These are phyloP conservation scores for Microbotryomycetes sp. DNA, from an alignment of 1,284 basidiomycete species.

Conservation along the genomic window DNA sequence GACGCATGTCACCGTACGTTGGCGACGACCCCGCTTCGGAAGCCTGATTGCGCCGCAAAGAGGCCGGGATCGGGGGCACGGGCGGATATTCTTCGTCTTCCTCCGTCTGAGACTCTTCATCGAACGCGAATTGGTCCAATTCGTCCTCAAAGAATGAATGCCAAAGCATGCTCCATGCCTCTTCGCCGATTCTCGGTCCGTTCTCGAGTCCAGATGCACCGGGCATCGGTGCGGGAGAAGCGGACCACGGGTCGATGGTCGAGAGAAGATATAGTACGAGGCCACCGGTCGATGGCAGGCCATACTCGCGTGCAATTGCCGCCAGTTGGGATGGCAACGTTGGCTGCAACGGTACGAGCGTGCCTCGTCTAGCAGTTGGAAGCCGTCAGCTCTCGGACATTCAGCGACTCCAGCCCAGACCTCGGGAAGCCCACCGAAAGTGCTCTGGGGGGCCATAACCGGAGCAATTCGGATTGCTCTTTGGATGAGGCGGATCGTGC, in stretches of 20 bases:
- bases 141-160: conserved; percentile 58
- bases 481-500: conserved; percentile 37
- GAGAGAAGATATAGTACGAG: conserved; percentile 64
- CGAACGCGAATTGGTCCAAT: conserved; percentile 24
- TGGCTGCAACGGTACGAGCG: conserved; percentile 34
- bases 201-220: conserved; percentile 44
- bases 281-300: conserved; percentile 67
- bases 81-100: conserved; percentile 41
- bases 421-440: conserved; percentile 29
- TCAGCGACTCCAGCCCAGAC: background rate
- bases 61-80: conserved; percentile 45
- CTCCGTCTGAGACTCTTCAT: conserved; percentile 41
- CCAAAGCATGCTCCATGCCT: conserved; percentile 76
- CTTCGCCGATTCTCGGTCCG: conserved; percentile 64
- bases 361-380: conserved; percentile 27
- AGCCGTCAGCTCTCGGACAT: background rate
- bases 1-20: background rate
- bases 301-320: conserved; percentile 62
- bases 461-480: conserved; percentile 32
- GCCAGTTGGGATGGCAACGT: conserved; percentile 34
- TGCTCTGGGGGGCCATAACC: conserved; percentile 36
- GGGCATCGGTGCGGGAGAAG: conserved; percentile 13
- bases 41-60: conserved; percentile 3
- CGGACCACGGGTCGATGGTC: conserved; percentile 22
- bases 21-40: background rate